Base-by-base conservation (phyloP, 306 rosid species). In the Medicago ruthenica region DNA sequence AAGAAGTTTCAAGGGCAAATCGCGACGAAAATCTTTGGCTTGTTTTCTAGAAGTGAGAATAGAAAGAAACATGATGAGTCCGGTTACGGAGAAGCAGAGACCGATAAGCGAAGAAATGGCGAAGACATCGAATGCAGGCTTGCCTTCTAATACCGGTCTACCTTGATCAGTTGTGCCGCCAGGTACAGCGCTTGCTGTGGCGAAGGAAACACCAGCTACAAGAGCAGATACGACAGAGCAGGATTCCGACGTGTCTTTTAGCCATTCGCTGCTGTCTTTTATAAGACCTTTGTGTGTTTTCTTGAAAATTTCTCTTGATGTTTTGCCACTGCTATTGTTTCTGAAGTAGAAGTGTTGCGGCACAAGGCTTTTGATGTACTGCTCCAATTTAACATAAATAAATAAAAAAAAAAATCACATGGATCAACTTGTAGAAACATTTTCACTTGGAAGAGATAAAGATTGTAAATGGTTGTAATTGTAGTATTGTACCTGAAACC, bases 11-110 rank as follows among this genome's bases (percentile, higher is more conserved):
- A 48, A 16, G 1, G 90, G 92, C 77, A 90, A 51, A 34, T 60
- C 81, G 5, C 13, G 48, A 0, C 73, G 80, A 67, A 90, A 92
- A 75, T 88, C 92, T 27, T 67, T 85, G 27, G 79, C 85, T 47
- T 84, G 82, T 70, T 83, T 81, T 22, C 86, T 67, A 0, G 93
- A 88, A 9, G 87, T 88, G 63, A 88, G 77, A 34, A 92, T 87
- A 12, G 96, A 7, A 6, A 89, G 92, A 70, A 92, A 92, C 87
- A 88, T 87, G 10, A 90, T 76, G 69, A 90, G 67, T 17, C 92
- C 72, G 0, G 90, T 90, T 40, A 85, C 86, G 0, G 96, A 92
- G 78, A 80, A 87, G 63, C 87, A 84, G 0, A 90, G 89, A 0
- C 91, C 88, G 6, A 85, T 0, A 0, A 92, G 74, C 0, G 96